phyloP scores from a whole-genome alignment of 116 monocot species.

The Phalaenopsis hybrid region DNA sequence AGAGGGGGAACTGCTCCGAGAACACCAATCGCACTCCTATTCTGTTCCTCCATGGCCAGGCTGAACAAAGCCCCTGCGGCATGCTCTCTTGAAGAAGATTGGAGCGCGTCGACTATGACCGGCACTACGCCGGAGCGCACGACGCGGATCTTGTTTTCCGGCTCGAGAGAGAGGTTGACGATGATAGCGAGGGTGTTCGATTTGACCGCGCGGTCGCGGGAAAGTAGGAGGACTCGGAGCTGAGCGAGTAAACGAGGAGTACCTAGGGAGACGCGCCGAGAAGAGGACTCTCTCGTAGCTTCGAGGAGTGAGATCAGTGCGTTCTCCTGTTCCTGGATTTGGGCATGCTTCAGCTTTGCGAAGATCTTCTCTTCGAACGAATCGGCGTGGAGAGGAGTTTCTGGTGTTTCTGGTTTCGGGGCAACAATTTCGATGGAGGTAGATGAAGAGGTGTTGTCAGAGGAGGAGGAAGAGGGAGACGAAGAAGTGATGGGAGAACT shows the following conservation, averaged over 20 bases:
- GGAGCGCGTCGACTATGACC: constrained; percentile 41
- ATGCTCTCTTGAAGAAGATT: constrained; percentile 21
- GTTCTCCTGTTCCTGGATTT: constrained; percentile 25
- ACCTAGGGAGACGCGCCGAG: constrained; percentile 41
- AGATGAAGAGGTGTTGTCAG: constrained; percentile 5
- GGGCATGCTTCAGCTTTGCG: constrained; percentile 28
- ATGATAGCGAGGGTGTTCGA: constrained; percentile 43
- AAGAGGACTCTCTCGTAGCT: constrained; percentile 33
- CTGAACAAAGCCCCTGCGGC: constrained; percentile 65
- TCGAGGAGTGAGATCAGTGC: constrained; percentile 36
- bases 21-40: constrained; percentile 56
- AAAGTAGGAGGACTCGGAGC: constrained; percentile 42
- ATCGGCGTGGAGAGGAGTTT: background rate
- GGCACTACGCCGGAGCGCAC: constrained; percentile 53
- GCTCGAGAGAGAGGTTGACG: constrained; percentile 59
- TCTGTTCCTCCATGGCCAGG: constrained; percentile 51
- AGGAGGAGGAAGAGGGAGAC: constrained; percentile 15
- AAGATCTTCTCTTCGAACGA: constrained; percentile 41
- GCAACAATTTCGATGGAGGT: background rate
- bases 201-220: constrained; percentile 20
- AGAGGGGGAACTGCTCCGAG: constrained; percentile 61
- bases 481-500: constrained; percentile 8
- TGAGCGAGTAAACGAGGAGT: constrained; percentile 38
- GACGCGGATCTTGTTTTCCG: constrained; percentile 43
- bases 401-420: background rate